Conservation (phyloP, 208 protist genomes). For the Leishmania martiniquensis region DNA sequence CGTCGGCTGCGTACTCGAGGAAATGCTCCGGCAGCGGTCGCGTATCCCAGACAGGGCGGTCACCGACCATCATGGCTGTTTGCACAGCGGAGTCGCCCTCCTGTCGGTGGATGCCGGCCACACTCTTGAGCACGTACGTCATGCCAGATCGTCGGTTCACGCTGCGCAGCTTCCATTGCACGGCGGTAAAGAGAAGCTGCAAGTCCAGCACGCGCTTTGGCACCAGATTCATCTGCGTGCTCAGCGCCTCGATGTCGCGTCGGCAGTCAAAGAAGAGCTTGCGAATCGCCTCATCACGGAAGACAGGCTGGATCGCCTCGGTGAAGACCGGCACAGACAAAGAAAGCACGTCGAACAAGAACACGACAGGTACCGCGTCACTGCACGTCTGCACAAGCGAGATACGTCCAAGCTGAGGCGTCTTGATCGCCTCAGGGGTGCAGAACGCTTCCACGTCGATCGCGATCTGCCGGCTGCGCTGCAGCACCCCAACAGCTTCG, state of each 20-base stretch:
- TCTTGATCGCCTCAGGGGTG: conserved; percentile 38
- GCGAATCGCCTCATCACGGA: conserved; percentile 45
- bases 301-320: conserved; percentile 36
- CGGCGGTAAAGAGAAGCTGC: conserved; percentile 83
- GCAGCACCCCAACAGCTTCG: conserved; percentile 39
- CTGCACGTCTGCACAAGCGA: conserved; percentile 86
- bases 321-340: conserved; percentile 45
- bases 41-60: conserved; percentile 88
- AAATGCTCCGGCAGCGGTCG: conserved; percentile 88
- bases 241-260: conserved; percentile 88
- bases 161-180: conserved; percentile 85
- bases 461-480: conserved; percentile 49
- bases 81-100: conserved; percentile 84
- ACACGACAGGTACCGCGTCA: conserved; percentile 63
- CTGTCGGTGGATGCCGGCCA: conserved; percentile 68
- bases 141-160: conserved; percentile 85
- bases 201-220: conserved; percentile 74
- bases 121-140: conserved; percentile 79
- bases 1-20: conserved; percentile 88
- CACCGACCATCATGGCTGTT: conserved; percentile 82
- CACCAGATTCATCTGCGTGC: conserved; percentile 70
- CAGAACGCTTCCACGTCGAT: conserved; percentile 91
- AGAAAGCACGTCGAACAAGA: conserved; percentile 85
- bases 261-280: conserved; percentile 92
- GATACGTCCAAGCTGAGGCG: conserved; percentile 74